phyloP scores from a whole-genome alignment of 768 basidiomycete species.

The Gelatoporia subvermispora region DNA sequence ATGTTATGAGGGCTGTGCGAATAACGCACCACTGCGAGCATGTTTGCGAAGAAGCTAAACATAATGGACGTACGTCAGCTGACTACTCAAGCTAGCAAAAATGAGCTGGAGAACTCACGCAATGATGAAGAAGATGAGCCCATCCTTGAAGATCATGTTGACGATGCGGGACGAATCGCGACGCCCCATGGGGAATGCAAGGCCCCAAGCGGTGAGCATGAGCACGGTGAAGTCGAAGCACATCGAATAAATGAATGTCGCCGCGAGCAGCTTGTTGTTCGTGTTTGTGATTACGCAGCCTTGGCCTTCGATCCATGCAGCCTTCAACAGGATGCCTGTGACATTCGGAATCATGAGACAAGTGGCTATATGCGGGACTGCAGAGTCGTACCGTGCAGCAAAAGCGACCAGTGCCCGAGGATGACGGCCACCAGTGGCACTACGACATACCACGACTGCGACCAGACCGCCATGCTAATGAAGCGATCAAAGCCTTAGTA shows the following conservation, averaged over 20 bases:
- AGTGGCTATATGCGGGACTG: neutral
- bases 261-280: slow-evolving; percentile 57
- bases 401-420: slow-evolving; percentile 70
- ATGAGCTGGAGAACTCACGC: slow-evolving; percentile 41
- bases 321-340: slow-evolving; percentile 55
- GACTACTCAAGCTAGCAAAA: neutral
- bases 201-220: slow-evolving; percentile 56
- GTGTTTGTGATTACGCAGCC: slow-evolving; percentile 55
- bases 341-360: neutral
- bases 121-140: slow-evolving; percentile 71
- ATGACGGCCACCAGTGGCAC: slow-evolving; percentile 46
- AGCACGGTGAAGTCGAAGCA: slow-evolving; percentile 63
- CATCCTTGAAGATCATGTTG: slow-evolving; percentile 68
- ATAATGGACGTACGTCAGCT: slow-evolving; percentile 20
- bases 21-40: slow-evolving; percentile 30
- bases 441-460: slow-evolving; percentile 49
- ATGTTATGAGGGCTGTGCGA: no score
- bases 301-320: slow-evolving; percentile 42
- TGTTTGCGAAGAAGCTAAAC: slow-evolving; percentile 36
- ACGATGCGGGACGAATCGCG: slow-evolving; percentile 39
- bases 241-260: slow-evolving; percentile 76
- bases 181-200: slow-evolving; percentile 31
- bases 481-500: neutral
- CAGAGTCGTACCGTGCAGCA: slow-evolving; percentile 48
- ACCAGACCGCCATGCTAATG: slow-evolving; percentile 60